Conservation (phyloP, 192 early-diverging fungal species). For the Phycomyces blakesleeanus region DNA sequence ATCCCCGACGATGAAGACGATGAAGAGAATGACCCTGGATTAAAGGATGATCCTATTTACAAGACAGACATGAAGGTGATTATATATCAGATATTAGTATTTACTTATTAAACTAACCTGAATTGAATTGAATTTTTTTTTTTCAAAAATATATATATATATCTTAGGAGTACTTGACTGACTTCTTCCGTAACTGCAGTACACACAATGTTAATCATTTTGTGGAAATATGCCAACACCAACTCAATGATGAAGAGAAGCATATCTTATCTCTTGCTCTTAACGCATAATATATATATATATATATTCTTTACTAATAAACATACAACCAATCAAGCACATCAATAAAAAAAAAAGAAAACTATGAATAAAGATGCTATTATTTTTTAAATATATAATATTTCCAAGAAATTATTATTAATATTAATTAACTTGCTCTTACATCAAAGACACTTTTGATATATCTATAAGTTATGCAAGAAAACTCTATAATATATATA, state of each 20-base stretch:
- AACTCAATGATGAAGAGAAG: constrained; percentile 34
- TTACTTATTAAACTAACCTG: constrained; percentile 8
- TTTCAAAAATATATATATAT: too few species aligned
- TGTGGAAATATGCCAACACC: constrained; percentile 33
- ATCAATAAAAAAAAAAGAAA: too few species aligned
- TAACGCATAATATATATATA: not conserved
- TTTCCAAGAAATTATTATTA: too few species aligned
- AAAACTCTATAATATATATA: too few species aligned
- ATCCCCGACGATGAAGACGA: constrained; percentile 54
- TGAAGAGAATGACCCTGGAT: constrained; percentile 61
- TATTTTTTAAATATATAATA: too few species aligned
- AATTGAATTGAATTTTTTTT: not conserved
- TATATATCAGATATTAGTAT: too few species aligned
- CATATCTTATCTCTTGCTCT: constrained; percentile 5
- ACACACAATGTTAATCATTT: constrained; percentile 41
- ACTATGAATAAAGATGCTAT: too few species aligned
- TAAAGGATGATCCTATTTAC: constrained; percentile 63
- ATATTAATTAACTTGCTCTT: too few species aligned
- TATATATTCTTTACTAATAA: too few species aligned
- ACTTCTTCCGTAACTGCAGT: constrained; percentile 57
- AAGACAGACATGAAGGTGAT: constrained; percentile 64
- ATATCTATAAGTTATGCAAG: too few species aligned
- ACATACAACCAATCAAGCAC: too few species aligned
- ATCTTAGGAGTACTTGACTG: constrained; percentile 53
- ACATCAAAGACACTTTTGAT: too few species aligned